Conservation (phyloP, 768 basidiomycete genomes). For the Gloeopeniophorella convolvens region DNA sequence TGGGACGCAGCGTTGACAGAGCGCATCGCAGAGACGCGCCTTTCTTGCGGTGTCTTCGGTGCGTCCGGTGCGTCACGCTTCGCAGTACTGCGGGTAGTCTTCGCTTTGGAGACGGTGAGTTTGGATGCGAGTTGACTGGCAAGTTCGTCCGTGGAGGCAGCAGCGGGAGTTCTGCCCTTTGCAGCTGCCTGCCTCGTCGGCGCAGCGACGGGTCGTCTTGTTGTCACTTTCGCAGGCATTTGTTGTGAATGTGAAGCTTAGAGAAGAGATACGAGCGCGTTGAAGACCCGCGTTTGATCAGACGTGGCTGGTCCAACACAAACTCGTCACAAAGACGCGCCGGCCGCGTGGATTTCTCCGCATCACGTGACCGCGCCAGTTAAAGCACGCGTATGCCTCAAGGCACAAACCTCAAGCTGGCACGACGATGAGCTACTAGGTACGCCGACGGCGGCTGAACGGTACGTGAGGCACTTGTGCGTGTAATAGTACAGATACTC, state of each 20-base stretch:
- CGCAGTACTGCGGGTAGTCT: conserved; percentile 2
- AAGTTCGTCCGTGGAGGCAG: conserved; percentile 21
- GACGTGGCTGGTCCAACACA: too few relatives aligned
- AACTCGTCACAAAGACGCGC: too few relatives aligned
- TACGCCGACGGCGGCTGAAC: too few relatives aligned
- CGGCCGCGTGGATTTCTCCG: too few relatives aligned
- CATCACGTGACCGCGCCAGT: too few relatives aligned
- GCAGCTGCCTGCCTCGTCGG: not conserved
- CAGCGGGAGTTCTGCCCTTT: not conserved
- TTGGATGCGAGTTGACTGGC: conserved; percentile 23
- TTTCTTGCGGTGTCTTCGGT: conserved; percentile 1
- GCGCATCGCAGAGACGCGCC: conserved; percentile 43
- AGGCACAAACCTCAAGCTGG: too few relatives aligned
- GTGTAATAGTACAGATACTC: not conserved
- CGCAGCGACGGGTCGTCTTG: not conserved
- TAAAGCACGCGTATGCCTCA: too few relatives aligned
- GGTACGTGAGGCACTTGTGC: not conserved
- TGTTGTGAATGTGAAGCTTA: not conserved
- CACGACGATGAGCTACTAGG: too few relatives aligned
- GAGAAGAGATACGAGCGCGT: not conserved
- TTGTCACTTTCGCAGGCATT: conserved; percentile 10
- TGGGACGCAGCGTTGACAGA: conserved; percentile 59
- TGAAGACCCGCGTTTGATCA: too few relatives aligned
- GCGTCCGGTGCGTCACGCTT: not conserved
- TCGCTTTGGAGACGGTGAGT: conserved; percentile 24